Base-by-base conservation (phyloP, 495 filamentous ascomycete species). In the Hypoxylon rickii region DNA sequence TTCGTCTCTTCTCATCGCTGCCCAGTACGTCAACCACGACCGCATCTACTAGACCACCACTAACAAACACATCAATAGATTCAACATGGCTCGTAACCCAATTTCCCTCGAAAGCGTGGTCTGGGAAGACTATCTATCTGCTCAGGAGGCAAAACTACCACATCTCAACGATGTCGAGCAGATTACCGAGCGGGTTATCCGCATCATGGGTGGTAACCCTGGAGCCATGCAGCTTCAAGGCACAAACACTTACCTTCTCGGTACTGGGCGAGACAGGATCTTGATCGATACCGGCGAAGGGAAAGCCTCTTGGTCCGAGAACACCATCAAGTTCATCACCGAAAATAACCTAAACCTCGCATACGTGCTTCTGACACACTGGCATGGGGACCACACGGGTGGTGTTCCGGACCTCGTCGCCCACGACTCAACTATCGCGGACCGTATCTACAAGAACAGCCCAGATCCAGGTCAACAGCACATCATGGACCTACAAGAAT, bases 191-290 rank as follows among this genome's bases (percentile, higher is more conserved):
- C 41, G 70, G n/a, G 76, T 79, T n/a, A 56, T 76, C n/a, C 71
- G 76, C 2, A 58, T 70, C 8, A 55, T 70, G 7, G 65, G 65
- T 3, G 58, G 59, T 11, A 70, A 70, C 32, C 44, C 63, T 1
- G 68, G 68, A 7, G 57, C 64, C 40, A 75, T 77, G 51, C 71
- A 70, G 3, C 52, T 76, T 7, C 70, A 76, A 58, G 73, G 71
- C 41, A 90, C 87, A 37, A 91, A 91, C 66, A 90, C 89, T 21
- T 91, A 90, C 64, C 73, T 91, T 18, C 59, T 91, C 40, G 88
- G 87, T 45, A 86, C 77, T 1, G 86, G 86, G 10, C 54, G 63
- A 7, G 58, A 72, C 10, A 76, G 87, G 2, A 75, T 90, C 51
- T 75, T 91, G 4, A 81, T 92, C 58, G 89, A 91, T 67, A 89